Evolutionary conservation across 257 asterid genomes (phyloP), one percentile per base, ranked within the genome.

Genomic region (Agastache rugosa): DNA sequence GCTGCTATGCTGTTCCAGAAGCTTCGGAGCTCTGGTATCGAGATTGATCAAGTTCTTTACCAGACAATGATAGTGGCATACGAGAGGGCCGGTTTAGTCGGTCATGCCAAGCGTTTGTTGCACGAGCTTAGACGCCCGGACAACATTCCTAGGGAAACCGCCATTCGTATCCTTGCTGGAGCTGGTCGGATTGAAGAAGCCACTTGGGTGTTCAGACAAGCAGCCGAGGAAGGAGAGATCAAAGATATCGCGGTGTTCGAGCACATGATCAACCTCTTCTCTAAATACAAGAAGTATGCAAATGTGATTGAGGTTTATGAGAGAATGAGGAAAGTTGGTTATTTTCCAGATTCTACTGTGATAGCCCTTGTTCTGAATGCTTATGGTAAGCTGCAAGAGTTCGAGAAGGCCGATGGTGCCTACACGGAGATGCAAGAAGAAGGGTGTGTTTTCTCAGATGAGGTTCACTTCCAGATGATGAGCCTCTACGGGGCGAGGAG

Each of bases 141-240:
- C 35, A 95, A 90, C 75, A 92, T 95, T 69, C 99, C 99, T 0
- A 79, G 96, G 47, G 97, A 82, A 74, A 90, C 96, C 5, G 96
- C 98, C 34, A 78, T 95, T 31, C 79, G 60, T 8, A 87, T 90
- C 72, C 97, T 95, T 16, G 96, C 97, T 9, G 83, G 93, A 19
- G 94, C 99, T 12, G 98, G 98, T 55, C 87, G 98, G 63, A 56
- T 95, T 39, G 99, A 95, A 67, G 99, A 92, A 76, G 99, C 98
- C 17, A 92, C 96, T 0, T 95, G 97, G 97, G 96, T 90, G 55
- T 95, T 92, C 79, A 84, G 99, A 69, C 96, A 82, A 77, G 97
- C 96, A 9, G 77, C 83, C 59, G 93, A 89, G 77, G 88, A 87
- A 23, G 91, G 93, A 70, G 98, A 95, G 74, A 81, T 95, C 60